Conservation (phyloP, 176 grass and related monocot species). For the Chrysopogon serrulatus region DNA sequence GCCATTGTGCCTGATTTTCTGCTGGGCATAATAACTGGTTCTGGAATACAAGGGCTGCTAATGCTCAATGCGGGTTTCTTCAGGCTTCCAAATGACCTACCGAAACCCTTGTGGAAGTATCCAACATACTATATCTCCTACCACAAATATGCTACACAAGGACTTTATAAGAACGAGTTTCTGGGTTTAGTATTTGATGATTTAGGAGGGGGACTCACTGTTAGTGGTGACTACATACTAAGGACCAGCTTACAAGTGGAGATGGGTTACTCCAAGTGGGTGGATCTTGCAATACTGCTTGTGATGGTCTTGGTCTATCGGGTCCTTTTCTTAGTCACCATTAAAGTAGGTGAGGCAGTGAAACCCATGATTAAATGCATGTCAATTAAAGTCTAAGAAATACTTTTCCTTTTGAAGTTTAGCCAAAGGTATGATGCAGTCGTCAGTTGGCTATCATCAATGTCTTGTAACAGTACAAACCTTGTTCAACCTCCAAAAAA, state of each 20-base stretch:
- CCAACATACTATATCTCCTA: slow-evolving; percentile 60
- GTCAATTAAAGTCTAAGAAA: background rate
- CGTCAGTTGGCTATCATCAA: background rate
- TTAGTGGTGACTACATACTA: slow-evolving; percentile 40
- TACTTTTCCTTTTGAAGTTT: background rate
- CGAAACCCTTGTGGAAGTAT: slow-evolving; percentile 46
- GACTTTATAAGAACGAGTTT: slow-evolving; percentile 63
- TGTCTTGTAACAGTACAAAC: background rate
- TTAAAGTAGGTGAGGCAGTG: slow-evolving; percentile 26
- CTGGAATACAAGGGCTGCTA: slow-evolving; percentile 42
- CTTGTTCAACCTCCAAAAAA: background rate
- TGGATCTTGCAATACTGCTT: slow-evolving; percentile 50
- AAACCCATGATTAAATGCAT: slow-evolving; percentile 33
- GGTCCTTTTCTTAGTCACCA: slow-evolving; percentile 37
- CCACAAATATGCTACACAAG: slow-evolving; percentile 64
- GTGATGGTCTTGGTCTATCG: slow-evolving; percentile 47
- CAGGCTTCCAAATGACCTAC: slow-evolving; percentile 41
- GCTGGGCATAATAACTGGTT: slow-evolving; percentile 38
- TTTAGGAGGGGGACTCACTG: background rate
- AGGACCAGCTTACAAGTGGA: slow-evolving; percentile 38
- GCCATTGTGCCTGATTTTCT: slow-evolving; percentile 43
- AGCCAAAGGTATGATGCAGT: background rate
- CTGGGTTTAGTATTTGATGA: slow-evolving; percentile 33
- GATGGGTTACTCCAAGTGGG: slow-evolving; percentile 54
- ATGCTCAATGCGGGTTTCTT: slow-evolving; percentile 59